phyloP scores from a whole-genome alignment of 495 filamentous ascomycete genomes.

The Trichoderma reesei region DNA sequence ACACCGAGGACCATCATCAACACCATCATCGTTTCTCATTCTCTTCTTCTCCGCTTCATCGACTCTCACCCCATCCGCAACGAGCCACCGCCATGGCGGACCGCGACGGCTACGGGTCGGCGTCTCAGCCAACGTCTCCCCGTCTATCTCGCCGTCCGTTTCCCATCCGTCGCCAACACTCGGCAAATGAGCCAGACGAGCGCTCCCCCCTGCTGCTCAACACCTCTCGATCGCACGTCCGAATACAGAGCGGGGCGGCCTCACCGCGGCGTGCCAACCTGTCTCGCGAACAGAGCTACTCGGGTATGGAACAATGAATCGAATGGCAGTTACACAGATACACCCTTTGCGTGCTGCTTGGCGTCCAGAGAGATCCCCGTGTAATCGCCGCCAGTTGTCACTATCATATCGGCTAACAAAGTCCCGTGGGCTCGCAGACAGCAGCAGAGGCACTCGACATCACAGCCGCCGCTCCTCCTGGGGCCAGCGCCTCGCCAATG shows the following conservation, averaged over 20 bases:
- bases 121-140: slow-evolving; percentile 6
- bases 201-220: slow-evolving; percentile 34
- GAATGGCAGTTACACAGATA: too few relatives aligned
- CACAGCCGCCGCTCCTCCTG: slow-evolving; percentile 60
- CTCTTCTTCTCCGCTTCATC: background rate
- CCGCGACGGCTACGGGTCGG: background rate
- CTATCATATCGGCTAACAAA: slow-evolving; percentile 11
- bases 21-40: background rate
- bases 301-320: slow-evolving; percentile 22
- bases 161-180: slow-evolving; percentile 13
- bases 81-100: background rate
- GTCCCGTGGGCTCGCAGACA: slow-evolving; percentile 17
- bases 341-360: too few relatives aligned
- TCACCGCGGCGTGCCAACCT: slow-evolving; percentile 29
- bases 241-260: slow-evolving; percentile 31
- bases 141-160: background rate
- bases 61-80: background rate
- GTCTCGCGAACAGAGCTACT: slow-evolving; percentile 39
- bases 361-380: background rate
- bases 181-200: slow-evolving; percentile 36
- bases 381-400: background rate
- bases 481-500: slow-evolving; percentile 42
- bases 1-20: too few relatives aligned
- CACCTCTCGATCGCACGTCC: slow-evolving; percentile 30
- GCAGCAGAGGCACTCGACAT: slow-evolving; percentile 45